Evolutionary conservation across 345 rosid species (phyloP).

Genomic region (Kandelia obovata): DNA sequence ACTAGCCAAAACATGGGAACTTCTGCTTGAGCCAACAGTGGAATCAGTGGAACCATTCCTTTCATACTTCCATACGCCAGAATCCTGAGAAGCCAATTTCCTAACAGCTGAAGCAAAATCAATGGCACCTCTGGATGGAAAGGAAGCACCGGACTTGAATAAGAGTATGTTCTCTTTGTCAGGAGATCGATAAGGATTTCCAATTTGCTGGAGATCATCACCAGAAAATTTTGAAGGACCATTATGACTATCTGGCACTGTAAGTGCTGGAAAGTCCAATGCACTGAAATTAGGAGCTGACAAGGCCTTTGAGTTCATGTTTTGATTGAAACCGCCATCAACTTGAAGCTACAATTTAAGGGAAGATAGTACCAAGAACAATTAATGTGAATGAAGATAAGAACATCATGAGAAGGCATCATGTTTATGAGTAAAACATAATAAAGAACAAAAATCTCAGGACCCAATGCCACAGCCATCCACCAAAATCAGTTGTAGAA

Average conservation of each 20-base stretch:
- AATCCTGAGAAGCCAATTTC: constrained; percentile 82
- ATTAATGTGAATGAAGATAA: no score
- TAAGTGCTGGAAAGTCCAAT: constrained; percentile 88
- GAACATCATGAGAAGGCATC: neutral
- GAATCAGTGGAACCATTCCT: constrained; percentile 72
- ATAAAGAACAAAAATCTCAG: neutral
- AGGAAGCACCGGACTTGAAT: constrained; percentile 61
- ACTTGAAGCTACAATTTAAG: constrained; percentile 73
- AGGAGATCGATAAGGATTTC: constrained; percentile 54
- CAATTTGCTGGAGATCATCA: constrained; percentile 63
- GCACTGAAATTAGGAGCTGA: constrained; percentile 71
- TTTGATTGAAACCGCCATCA: constrained; percentile 76
- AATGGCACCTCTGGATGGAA: constrained; percentile 52
- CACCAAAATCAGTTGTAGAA: no score
- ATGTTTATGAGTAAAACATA: constrained; percentile 1
- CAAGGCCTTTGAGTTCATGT: constrained; percentile 57
- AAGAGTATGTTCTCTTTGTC: constrained; percentile 71
- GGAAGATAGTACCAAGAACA: constrained; percentile 14
- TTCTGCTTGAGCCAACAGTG: constrained; percentile 80
- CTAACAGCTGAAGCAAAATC: constrained; percentile 95
- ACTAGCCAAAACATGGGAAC: constrained; percentile 50
- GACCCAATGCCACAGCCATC: neutral
- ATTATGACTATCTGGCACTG: constrained; percentile 52
- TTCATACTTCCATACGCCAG: constrained; percentile 83
- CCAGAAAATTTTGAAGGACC: constrained; percentile 56